A percentile compares a stretch with the other conserved stretches of the same genome.
phyloP scores from a whole-genome alignment of 345 rosid species.

The Boechera divaricarpa region DNA sequence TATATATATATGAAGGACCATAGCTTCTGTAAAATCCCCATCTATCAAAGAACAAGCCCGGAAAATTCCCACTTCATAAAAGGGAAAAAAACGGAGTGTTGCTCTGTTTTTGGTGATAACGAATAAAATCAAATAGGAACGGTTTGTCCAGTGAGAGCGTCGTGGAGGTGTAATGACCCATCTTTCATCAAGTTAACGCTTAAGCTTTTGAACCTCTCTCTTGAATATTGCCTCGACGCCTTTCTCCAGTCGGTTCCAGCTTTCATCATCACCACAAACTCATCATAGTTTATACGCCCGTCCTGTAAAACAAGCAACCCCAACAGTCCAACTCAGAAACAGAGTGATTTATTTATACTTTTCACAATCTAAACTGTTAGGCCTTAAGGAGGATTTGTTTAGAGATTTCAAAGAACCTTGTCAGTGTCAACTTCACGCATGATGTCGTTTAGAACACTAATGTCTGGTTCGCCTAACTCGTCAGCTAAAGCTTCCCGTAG shows the following conservation, averaged over 20 bases:
- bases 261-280: slow-evolving; percentile 98
- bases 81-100: neutral
- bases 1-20: slow-evolving; percentile 20
- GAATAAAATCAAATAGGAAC: slow-evolving; percentile 58
- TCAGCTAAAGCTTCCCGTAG: slow-evolving; percentile 75
- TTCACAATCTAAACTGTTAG: slow-evolving; percentile 10
- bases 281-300: slow-evolving; percentile 86
- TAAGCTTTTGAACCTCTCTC: slow-evolving; percentile 97
- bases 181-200: slow-evolving; percentile 95
- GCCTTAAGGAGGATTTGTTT: slow-evolving; percentile 4
- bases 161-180: slow-evolving; percentile 91
- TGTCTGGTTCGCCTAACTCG: slow-evolving; percentile 72
- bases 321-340: slow-evolving; percentile 14
- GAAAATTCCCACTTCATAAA: slow-evolving; percentile 7
- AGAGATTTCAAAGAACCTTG: slow-evolving; percentile 59
- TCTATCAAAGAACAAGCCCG: slow-evolving; percentile 20
- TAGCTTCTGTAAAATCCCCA: slow-evolving; percentile 30
- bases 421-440: slow-evolving; percentile 96
- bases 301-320: slow-evolving; percentile 58
- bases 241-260: slow-evolving; percentile 99
- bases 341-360: neutral
- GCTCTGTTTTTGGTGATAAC: slow-evolving; percentile 30
- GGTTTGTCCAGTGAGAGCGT: slow-evolving; percentile 80
- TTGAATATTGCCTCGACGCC: slow-evolving; percentile 95
- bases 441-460: slow-evolving; percentile 73